These are phyloP conservation scores for Neurospora sp. DNA, from an alignment of 495 filamentous ascomycete genomes.

Conservation along the genomic window DNA sequence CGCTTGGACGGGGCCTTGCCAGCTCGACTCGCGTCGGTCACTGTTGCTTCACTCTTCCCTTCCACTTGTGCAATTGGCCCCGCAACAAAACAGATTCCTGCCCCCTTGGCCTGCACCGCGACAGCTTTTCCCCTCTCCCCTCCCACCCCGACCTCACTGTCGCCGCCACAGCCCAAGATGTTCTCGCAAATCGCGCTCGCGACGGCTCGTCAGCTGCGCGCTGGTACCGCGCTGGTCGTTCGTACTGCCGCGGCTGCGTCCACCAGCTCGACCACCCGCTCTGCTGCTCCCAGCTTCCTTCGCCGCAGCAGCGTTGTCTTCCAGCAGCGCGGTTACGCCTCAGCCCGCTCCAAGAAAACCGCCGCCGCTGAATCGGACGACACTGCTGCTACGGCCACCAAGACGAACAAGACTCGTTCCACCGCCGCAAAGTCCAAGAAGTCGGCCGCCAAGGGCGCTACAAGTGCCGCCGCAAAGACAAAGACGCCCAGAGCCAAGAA, in stretches of 20 bases:
- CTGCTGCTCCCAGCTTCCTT: neutral
- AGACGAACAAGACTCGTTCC: constrained; percentile 15
- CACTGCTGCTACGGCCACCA: neutral
- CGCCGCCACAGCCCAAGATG: constrained; percentile 11
- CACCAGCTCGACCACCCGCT: neutral
- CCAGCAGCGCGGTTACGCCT: constrained; percentile 6
- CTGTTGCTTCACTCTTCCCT: neutral
- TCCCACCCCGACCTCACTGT: neutral
- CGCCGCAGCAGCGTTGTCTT: constrained; percentile 5
- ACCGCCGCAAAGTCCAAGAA: constrained; percentile 5
- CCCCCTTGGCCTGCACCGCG: neutral
- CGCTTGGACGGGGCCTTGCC: neutral
- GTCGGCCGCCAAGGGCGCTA: constrained; percentile 7
- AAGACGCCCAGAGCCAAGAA: neutral
- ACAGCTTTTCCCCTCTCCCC: neutral
- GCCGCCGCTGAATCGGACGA: neutral
- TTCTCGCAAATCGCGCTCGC: constrained; percentile 18
- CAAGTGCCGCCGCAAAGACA: constrained; percentile 4
- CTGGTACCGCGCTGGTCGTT: constrained; percentile 2
- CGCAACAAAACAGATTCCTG: constrained; percentile 9
- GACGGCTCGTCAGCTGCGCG: constrained; percentile 13
- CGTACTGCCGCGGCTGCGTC: neutral
- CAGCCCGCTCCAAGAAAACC: neutral
- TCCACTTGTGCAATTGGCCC: neutral
- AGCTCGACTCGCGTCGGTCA: neutral